Evolutionary conservation across 495 filamentous ascomycete genomes (phyloP).

Genomic region (Aspergillus haitiensis): DNA sequence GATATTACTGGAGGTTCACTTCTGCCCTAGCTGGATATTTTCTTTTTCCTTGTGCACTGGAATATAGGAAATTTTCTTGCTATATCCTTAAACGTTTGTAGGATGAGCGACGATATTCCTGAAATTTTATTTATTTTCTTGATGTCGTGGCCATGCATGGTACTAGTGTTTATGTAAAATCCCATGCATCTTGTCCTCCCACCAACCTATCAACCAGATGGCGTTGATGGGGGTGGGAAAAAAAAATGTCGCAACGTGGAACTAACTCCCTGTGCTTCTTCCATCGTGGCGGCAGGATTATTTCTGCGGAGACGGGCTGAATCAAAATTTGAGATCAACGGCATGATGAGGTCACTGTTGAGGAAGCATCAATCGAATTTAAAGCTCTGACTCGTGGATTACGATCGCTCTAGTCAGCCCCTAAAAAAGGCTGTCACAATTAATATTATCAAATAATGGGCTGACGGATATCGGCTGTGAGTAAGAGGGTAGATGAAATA

Average conservation of each 20-base stretch:
- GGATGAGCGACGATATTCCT: too few species aligned
- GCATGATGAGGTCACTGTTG: slow-evolving; percentile 3
- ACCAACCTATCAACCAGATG: slow-evolving; percentile 18
- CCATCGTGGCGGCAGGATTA: slow-evolving; percentile 5
- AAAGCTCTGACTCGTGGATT: neutral
- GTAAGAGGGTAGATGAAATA: too few species aligned
- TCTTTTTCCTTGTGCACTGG: too few species aligned
- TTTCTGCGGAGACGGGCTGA: slow-evolving; percentile 3
- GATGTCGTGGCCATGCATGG: slow-evolving; percentile 12
- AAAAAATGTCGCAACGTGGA: slow-evolving; percentile 20
- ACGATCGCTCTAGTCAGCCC: neutral
- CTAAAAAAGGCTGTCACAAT: neutral
- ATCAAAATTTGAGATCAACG: slow-evolving; percentile 2
- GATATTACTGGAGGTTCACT: too few species aligned
- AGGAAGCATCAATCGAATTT: neutral
- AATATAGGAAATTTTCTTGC: too few species aligned
- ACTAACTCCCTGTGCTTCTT: neutral
- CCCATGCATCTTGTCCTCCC: slow-evolving; percentile 16
- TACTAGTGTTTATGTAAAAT: slow-evolving; percentile 6
- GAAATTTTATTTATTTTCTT: neutral
- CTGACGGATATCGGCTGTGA: too few species aligned
- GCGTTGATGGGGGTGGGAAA: slow-evolving; percentile 7
- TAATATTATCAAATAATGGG: neutral
- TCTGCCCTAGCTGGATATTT: too few species aligned
- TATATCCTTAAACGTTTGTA: too few species aligned